Evolutionary conservation across 2,329 filamentous ascomycete genomes (phyloP).

Genomic region (Microsporum canis): DNA sequence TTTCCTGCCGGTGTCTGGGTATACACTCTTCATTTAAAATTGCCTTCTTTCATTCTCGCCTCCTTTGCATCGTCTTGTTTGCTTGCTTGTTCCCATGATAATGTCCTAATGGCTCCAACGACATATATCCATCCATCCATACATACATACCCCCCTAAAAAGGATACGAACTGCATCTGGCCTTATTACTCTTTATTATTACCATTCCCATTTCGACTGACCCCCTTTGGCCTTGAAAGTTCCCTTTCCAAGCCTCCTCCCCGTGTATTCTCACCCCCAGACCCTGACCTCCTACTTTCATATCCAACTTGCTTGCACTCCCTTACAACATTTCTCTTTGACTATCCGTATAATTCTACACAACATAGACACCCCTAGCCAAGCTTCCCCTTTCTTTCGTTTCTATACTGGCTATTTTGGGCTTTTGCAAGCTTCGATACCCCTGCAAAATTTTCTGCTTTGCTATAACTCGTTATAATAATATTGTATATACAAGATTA

Average conservation of each 20-base stretch:
- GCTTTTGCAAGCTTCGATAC: background rate
- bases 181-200: background rate
- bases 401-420: background rate
- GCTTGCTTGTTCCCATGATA: background rate
- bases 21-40: background rate
- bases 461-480: background rate
- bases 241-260: background rate
- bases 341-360: background rate
- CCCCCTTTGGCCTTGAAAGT: background rate
- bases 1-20: background rate
- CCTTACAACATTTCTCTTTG: background rate
- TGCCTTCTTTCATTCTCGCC: background rate
- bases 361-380: background rate
- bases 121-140: background rate
- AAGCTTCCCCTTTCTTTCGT: background rate
- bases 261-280: background rate
- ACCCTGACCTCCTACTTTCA: background rate
- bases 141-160: background rate
- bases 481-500: background rate
- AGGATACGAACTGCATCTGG: constrained; percentile 1
- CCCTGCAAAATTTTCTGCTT: background rate
- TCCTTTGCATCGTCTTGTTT: background rate
- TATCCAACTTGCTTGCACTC: background rate
- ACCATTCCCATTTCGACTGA: background rate
- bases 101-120: constrained; percentile 2